Base-by-base conservation (phyloP, 257 asterid genomes). In the Scutellaria barbata region DNA sequence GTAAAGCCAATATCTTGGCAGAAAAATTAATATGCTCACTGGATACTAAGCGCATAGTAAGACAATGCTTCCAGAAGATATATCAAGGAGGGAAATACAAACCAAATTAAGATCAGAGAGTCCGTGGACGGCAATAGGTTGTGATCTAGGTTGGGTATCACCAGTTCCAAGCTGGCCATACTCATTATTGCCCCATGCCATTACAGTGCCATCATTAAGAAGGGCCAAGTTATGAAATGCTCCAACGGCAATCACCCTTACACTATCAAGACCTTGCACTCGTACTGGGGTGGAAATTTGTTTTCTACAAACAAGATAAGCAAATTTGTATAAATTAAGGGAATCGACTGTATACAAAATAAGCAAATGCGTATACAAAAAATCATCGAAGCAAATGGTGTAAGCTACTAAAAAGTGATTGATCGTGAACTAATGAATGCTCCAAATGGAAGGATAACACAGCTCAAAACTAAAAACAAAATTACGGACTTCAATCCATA, bases 181-280 rank as follows among this genome's bases (percentile, higher is more conserved):
- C 83, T 92, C 99, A 51, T 94, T 94, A 81, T 89, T 94, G 16
- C 99, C 99, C 99, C 99, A 94, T 54, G 97, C 96, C 96, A 89
- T 87, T 72, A 95, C 66, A 60, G 79, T 80, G 69, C 99, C 95
- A 71, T 89, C 92, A 45, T 88, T 79, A 68, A 88, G 88, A 66
- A 95, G 99, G 59, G 99, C 99, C 84, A 95, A 81, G 80, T 95
- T 95, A 81, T 95, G 99, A 78, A 95, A 95, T 46, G 98, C 99
- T 75, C 99, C 98, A 58, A 92, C 99, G 66, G 98, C 92, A 46
- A 95, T 85, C 68, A 87, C 71, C 59, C 69, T 85, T 67, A 95
- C 99, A 10, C 84, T 88, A 53, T 89, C 96, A 63, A 92, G 98
- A 39, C 99, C 99, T 81, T 92, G 99, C 56, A 92, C 93, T 69